Evolutionary conservation across 371 early-diverging fungal genomes (phyloP), one percentile per base, ranked within the genome.

Genomic region (Mucor indicus): DNA sequence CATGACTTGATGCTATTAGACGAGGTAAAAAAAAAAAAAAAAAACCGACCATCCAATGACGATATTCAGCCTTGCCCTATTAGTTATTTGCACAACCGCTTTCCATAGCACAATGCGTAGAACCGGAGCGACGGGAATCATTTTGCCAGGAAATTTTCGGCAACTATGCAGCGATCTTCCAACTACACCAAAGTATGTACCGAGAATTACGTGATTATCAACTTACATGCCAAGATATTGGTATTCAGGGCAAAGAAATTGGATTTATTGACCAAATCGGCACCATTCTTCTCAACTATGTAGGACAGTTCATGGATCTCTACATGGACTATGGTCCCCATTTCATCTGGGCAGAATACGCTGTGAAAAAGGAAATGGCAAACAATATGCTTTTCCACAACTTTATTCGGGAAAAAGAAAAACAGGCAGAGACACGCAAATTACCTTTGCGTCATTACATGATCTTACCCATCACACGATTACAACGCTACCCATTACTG

Each of bases 401-500:
- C 58, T 92, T 87, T 60, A 62, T 91, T 16, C 75, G 77, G 45
- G 81, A 75, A 44, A 64, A 63, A 13, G 80, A 81, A 42, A 63
- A 55, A n/a, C 38, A 57, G 7, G 81, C 85, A n/a, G 79, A 77
- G 48, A 64, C 68, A 86, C 17, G 80, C 74, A n/a, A n/a, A 46
- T 60, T 90, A 11, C 72, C 75, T 3, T 71, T 84, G 32, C 75
- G 80, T 27, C 77, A 77, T 45, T 71, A 73, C 41, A 48, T 77
- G 35, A 23, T 73, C 27, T 61, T 55, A 15, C 96, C 96, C 5
- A 89, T 91, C 0, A 86, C 92, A 2, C 87, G 95, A 21, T 68
- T 96, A 59, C 94, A 89, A 10, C 85, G 95, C 31, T 97, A 95
- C 48, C 88, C 90, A 1, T 72, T 97, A 21, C 35, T 33, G 10